Percentiles rank a stretch among this genome's conserved stretches.
Conservation (phyloP, 768 basidiomycete species). For the Trametes sanguinea region DNA sequence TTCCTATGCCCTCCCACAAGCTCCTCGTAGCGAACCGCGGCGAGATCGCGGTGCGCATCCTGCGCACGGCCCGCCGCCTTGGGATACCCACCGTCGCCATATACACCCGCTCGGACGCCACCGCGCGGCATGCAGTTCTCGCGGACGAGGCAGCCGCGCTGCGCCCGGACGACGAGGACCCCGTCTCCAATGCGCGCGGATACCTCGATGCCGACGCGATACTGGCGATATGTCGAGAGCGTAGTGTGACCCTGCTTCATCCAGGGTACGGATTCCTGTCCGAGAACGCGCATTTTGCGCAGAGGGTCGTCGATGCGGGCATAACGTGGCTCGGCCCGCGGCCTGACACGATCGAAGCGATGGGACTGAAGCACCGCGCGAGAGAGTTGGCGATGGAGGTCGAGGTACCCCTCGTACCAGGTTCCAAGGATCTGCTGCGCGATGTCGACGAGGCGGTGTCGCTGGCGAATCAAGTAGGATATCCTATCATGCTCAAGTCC, state of each 20-base stretch:
- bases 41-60: conserved; percentile 68
- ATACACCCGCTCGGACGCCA: conserved; percentile 59
- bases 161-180: conserved; percentile 27
- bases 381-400: conserved; percentile 46
- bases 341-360: conserved; percentile 48
- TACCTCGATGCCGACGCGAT: conserved; percentile 46
- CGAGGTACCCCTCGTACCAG: conserved; percentile 57
- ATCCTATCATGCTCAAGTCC: conserved; percentile 66
- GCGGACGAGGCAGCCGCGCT: conserved; percentile 53
- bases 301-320: conserved; percentile 45
- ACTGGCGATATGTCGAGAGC: conserved; percentile 43
- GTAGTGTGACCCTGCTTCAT: conserved; percentile 53
- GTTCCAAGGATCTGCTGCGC: conserved; percentile 50
- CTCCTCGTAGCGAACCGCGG: conserved; percentile 72
- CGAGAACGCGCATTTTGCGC: conserved; percentile 61
- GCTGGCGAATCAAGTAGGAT: conserved; percentile 48
- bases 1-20: conserved; percentile 37
- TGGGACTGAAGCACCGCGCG: conserved; percentile 68
- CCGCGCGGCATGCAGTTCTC: conserved; percentile 56
- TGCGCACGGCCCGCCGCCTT: conserved; percentile 55
- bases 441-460: conserved; percentile 43
- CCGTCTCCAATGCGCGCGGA: conserved; percentile 42
- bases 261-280: conserved; percentile 70
- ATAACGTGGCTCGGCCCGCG: conserved; percentile 61
- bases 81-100: conserved; percentile 57